Conservation (phyloP, 257 asterid species). For the Solanum peruvianum region DNA sequence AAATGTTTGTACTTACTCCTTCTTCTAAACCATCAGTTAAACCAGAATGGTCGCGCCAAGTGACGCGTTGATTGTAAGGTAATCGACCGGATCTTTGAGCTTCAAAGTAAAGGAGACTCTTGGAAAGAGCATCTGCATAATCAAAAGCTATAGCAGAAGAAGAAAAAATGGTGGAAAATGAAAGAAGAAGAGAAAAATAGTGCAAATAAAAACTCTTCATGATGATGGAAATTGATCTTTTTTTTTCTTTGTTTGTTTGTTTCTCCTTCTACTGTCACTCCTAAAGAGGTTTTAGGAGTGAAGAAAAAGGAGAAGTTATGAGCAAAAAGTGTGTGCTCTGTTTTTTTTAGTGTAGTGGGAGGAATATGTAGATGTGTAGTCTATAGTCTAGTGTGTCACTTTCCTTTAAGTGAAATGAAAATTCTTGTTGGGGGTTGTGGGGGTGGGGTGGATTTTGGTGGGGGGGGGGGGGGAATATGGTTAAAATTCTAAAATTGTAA, state of each 20-base stretch:
- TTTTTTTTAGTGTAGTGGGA: not conserved
- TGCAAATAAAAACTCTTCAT: not conserved
- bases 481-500: not conserved
- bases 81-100: constrained; percentile 28
- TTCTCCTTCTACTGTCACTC: not conserved
- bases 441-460: not conserved
- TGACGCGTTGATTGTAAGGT: constrained; percentile 21
- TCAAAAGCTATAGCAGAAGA: constrained; percentile 1
- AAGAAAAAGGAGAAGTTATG: not conserved
- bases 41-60: constrained; percentile 26
- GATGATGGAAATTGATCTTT: not conserved
- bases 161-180: not conserved
- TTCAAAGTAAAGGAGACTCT: constrained; percentile 19
- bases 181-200: not conserved
- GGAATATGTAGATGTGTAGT: not conserved
- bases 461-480: not conserved
- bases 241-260: too few relatives aligned
- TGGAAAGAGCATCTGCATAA: constrained; percentile 15
- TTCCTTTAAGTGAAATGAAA: not conserved
- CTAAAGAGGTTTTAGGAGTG: constrained; percentile 8
- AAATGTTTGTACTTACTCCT: not conserved
- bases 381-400: not conserved
- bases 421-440: not conserved
- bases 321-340: not conserved
- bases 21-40: constrained; percentile 25